phyloP scores from a whole-genome alignment of 768 basidiomycete species.

The Leccinum obscurum region DNA sequence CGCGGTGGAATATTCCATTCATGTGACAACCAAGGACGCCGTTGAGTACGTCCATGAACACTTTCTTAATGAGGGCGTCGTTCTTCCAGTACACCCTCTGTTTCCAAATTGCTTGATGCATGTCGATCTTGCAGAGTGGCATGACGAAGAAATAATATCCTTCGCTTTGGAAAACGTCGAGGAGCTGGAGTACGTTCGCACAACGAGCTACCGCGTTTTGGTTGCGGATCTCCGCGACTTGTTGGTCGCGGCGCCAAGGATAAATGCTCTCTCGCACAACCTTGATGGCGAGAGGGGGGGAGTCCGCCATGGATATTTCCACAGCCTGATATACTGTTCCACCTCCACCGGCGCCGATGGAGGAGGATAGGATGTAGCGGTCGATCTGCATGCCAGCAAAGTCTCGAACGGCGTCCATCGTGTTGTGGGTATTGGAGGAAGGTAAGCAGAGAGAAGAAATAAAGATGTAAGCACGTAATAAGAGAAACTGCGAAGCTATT shows the following conservation, averaged over 20 bases:
- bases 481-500: too few species aligned
- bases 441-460: not conserved
- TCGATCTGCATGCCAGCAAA: slow-evolving; percentile 54
- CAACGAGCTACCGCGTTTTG: slow-evolving; percentile 45
- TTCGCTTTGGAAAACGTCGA: slow-evolving; percentile 54
- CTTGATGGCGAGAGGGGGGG: too few species aligned
- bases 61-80: too few species aligned
- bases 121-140: too few species aligned
- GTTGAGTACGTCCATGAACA: too few species aligned
- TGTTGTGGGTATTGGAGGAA: not conserved
- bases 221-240: slow-evolving; percentile 64
- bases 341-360: slow-evolving; percentile 73
- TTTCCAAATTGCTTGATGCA: too few species aligned
- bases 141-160: too few species aligned
- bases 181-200: slow-evolving; percentile 65
- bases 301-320: slow-evolving; percentile 41
- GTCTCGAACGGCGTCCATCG: slow-evolving; percentile 33
- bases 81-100: too few species aligned
- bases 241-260: slow-evolving; percentile 48
- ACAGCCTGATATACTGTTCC: slow-evolving; percentile 77
- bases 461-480: too few species aligned
- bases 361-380: slow-evolving; percentile 58
- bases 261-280: too few species aligned
- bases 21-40: too few species aligned
- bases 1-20: too few species aligned